Evolutionary conservation across 257 asterid genomes (phyloP), one percentile per base, ranked within the genome.

Genomic region (Fraxinus cuspidata): DNA sequence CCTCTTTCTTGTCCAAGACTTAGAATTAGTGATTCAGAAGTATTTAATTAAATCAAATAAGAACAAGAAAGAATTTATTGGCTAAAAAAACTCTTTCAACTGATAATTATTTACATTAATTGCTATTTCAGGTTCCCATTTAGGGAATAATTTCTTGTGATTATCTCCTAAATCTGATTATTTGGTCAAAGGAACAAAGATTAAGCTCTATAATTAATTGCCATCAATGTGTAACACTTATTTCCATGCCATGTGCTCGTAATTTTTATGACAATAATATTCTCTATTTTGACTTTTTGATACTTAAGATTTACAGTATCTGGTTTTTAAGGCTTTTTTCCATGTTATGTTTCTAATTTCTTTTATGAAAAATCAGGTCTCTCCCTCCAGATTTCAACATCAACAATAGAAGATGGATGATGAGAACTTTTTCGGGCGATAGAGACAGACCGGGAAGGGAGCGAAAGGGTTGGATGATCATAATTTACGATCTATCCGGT

Each of bases 381-480:
- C 91, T 93, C 2, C 93, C 92, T 37, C 75, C 94, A 8, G 95
- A 94, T 86, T 94, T 92, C 81, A 92, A 74, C 87, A 58, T 67
- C 64, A 85, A 65, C 77, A 86, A 83, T 15, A 74, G 90, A 81
- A 86, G 92, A 10, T 92, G 96, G 97, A 79, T 86, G 86, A 77
- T 85, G 87, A 79, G 93, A 75, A 89, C 90, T 19, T 84, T 87
- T 9, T 87, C 97, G 0, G 87, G 89, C 0, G 89, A 90, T 4
- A 75, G 74, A 64, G 90, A 87, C 51, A 86, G 86, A 78, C 31
- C 81, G 0, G 95, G 92, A 5, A 78, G 89, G n/a, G 96, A 92
- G 40, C 83, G 98, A 2, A 92, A 94, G 34, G 97, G 97, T 0
- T 94, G 98, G 98, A 90, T 90, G 97, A 78, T 94, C 31, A 81